Evolutionary conservation across 768 basidiomycete genomes (phyloP), one percentile per base, ranked within the genome.

Genomic region (Postia placenta): DNA sequence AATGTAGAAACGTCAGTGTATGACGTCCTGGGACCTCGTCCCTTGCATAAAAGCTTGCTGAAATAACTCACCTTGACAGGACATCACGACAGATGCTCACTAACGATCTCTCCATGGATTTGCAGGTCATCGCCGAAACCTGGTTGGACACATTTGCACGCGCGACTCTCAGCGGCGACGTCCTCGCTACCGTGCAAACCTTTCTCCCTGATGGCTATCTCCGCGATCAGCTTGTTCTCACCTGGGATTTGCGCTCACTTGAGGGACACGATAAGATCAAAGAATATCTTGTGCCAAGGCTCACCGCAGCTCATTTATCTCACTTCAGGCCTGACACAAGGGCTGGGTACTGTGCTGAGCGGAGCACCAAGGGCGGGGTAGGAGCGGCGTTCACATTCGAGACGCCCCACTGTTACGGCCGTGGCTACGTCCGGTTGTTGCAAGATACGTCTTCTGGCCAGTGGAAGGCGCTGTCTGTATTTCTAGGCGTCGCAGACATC

Each of bases 201-300:
- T 68, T 74, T 55, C 62, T 65, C 2, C 57, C 64, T 0, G 48
- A 60, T 28, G 73, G 72, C 11, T 74, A 64, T 62, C 62, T 73
- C 25, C 64, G 72, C 9, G 74, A 77, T 51, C 45, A 71, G 27
- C 66, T 75, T 41, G 60, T 65, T 11, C 70, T 77, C 55, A 67
- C 67, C 1, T 76, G 74, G 74, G 63, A 71, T 52, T 64, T 62
- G 26, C 68, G 72, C 22, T 55, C 72, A 1, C 61, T 74, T 5
- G 51, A 59, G 20, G 69, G 69, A 4, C 60, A 38, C 14, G 60
- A 61, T 1, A 66, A 66, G 41, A 71, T 75, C 19, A 41, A 56
- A 1, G 36, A 53, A 0, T 73, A 70, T 45, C 61, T 75, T 6
- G 24, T 47, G 1, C 48, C 57, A n/a, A 54, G 50, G 1, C 58